Evolutionary conservation across 176 grass and related monocot species (phyloP).

Genomic region (Rhipidocladum racemiflorum): DNA sequence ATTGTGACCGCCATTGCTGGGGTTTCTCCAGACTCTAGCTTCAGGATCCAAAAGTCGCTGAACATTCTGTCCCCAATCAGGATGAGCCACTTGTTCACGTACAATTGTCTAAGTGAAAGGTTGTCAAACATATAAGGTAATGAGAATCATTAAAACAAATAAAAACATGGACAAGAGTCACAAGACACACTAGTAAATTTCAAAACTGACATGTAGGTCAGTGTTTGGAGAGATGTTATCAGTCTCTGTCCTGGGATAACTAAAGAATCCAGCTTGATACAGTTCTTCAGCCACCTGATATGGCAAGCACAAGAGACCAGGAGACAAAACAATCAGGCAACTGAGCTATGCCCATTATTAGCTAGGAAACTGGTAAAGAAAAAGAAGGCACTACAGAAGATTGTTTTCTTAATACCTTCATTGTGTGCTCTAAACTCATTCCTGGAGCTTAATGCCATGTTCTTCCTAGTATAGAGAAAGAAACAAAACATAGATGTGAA

Average conservation of each 20-base stretch:
- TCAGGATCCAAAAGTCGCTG: constrained; percentile 73
- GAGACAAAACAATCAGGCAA: constrained; percentile 22
- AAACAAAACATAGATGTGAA: too few relatives aligned
- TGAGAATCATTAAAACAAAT: constrained; percentile 19
- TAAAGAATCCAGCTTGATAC: constrained; percentile 93
- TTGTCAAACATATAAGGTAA: not conserved
- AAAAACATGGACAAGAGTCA: constrained; percentile 21
- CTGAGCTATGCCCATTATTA: not conserved
- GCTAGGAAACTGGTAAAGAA: constrained; percentile 6
- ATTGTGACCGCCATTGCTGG: constrained; percentile 91
- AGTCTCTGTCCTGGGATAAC: constrained; percentile 97
- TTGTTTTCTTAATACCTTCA: constrained; percentile 63
- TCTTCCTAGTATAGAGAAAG: too few relatives aligned
- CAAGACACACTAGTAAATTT: constrained; percentile 18
- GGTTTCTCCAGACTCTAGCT: constrained; percentile 91
- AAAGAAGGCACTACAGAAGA: constrained; percentile 22
- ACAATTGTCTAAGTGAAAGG: constrained; percentile 66
- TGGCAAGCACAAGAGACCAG: constrained; percentile 34
- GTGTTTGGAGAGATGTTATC: constrained; percentile 93
- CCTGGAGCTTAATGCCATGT: too few relatives aligned
- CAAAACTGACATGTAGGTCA: constrained; percentile 72
- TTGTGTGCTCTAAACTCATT: constrained; percentile 91
- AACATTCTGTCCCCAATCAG: constrained; percentile 78
- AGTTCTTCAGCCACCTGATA: constrained; percentile 81
- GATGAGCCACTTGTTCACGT: constrained; percentile 68